These are phyloP conservation scores for Annulohypoxylon stygium DNA, from an alignment of 495 filamentous ascomycete species.

Conservation along the genomic window DNA sequence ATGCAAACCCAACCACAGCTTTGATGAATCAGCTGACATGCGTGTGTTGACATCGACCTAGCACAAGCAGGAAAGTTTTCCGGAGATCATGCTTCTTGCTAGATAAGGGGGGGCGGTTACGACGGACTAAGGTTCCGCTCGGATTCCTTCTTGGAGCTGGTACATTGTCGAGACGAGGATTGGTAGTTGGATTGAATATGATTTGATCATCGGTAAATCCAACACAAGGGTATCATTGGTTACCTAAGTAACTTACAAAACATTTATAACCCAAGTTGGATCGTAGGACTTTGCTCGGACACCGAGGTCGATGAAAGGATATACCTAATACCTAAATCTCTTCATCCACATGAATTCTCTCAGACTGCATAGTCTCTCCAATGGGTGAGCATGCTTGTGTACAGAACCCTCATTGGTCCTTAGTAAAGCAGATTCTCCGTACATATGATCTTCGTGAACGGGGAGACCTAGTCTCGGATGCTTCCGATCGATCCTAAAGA, in stretches of 20 bases:
- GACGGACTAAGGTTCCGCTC: not conserved
- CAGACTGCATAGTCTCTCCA: not conserved
- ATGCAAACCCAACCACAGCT: not conserved
- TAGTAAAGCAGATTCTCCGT: not conserved
- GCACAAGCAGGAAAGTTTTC: not conserved
- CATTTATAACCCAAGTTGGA: not conserved
- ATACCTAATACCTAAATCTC: not conserved
- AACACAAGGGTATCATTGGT: not conserved
- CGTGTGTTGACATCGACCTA: not conserved
- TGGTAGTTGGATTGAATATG: not conserved
- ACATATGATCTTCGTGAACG: not conserved
- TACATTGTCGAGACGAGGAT: not conserved
- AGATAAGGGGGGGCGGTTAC: not conserved
- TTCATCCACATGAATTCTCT: not conserved
- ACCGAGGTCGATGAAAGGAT: not conserved
- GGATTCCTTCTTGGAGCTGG: constrained; percentile 4
- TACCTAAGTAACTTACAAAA: not conserved
- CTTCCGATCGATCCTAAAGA: constrained; percentile 15
- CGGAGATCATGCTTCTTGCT: not conserved
- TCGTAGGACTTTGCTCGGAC: not conserved
- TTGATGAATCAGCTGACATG: not conserved
- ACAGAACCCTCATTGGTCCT: not conserved
- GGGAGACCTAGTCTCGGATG: constrained; percentile 12
- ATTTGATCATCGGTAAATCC: not conserved
- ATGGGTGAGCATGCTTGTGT: not conserved